Percentiles rank a stretch among this genome's conserved stretches.
Conservation (phyloP, 164 flowering plant species). For the Santalum album region DNA sequence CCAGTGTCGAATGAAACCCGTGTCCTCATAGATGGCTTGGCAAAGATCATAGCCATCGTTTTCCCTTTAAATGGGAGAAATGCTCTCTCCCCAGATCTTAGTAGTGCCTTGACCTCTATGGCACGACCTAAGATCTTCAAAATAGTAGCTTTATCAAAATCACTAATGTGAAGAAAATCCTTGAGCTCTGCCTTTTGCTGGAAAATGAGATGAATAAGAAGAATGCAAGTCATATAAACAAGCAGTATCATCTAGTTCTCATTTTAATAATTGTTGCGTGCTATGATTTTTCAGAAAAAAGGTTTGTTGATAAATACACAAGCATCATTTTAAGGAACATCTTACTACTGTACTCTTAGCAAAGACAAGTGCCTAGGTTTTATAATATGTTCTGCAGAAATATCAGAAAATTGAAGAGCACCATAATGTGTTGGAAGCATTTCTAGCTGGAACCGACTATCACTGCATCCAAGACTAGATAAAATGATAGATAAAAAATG, state of each 20-base stretch:
- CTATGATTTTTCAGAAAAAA: neutral
- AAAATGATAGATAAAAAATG: no score
- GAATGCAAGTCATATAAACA: neutral
- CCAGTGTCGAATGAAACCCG: conserved; percentile 97
- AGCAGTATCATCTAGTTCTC: no score
- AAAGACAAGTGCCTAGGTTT: no score
- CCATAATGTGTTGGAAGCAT: no score
- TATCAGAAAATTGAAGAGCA: no score
- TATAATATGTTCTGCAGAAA: neutral
- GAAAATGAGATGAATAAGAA: conserved; percentile 4
- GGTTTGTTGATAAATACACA: neutral
- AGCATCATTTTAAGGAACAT: no score
- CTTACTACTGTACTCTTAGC: no score
- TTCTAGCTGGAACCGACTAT: no score
- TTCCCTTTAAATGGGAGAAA: conserved; percentile 89
- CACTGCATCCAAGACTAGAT: no score
- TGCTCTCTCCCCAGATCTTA: conserved; percentile 82
- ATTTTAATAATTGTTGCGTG: neutral
- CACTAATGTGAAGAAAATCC: conserved; percentile 82
- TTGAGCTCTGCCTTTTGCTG: conserved; percentile 50
- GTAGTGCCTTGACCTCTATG: conserved; percentile 63
- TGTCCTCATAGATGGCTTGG: conserved; percentile 98
- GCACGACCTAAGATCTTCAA: conserved; percentile 74
- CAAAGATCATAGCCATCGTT: conserved; percentile 98
- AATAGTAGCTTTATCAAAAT: conserved; percentile 79